phyloP scores from a whole-genome alignment of 2,329 filamentous ascomycete species.

The Talaromyces sp. region DNA sequence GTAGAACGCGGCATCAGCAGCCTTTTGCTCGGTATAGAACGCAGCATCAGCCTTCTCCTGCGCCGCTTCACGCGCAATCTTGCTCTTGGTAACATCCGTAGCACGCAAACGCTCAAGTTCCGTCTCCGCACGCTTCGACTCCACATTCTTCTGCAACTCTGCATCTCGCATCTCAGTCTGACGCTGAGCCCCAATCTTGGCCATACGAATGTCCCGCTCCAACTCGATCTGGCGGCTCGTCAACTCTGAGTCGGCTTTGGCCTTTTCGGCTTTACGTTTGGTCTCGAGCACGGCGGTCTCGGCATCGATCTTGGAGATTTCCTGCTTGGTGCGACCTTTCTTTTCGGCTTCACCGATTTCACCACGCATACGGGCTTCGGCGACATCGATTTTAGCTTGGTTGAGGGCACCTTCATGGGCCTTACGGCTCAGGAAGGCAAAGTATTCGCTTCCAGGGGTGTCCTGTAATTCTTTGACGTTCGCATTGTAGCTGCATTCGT shows the following conservation, averaged over 20 bases:
- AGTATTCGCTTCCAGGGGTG: slow-evolving; percentile 76
- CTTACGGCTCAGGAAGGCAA: slow-evolving; percentile 75
- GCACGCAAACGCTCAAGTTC: slow-evolving; percentile 78
- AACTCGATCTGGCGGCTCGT: slow-evolving; percentile 70
- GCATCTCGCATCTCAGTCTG: slow-evolving; percentile 73
- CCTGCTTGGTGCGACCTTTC: slow-evolving; percentile 75
- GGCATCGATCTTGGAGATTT: slow-evolving; percentile 83
- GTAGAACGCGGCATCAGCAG: slow-evolving; percentile 51
- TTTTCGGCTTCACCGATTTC: slow-evolving; percentile 67
- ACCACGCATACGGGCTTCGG: slow-evolving; percentile 60
- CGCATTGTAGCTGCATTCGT: slow-evolving; percentile 56
- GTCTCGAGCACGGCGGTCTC: slow-evolving; percentile 82
- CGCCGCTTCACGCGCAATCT: slow-evolving; percentile 47
- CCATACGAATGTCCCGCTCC: slow-evolving; percentile 70
- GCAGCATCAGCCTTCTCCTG: slow-evolving; percentile 48
- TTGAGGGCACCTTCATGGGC: slow-evolving; percentile 82
- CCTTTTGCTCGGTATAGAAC: slow-evolving; percentile 50
- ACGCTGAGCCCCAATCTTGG: slow-evolving; percentile 69
- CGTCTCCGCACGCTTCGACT: slow-evolving; percentile 72
- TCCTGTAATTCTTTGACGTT: slow-evolving; percentile 88
- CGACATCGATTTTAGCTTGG: slow-evolving; percentile 65
- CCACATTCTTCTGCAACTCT: slow-evolving; percentile 73
- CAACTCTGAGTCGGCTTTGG: slow-evolving; percentile 71
- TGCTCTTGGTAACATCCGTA: slow-evolving; percentile 72
- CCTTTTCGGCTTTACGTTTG: slow-evolving; percentile 77